Conservation (phyloP, 257 asterid genomes). For the Solanum tarijense region DNA sequence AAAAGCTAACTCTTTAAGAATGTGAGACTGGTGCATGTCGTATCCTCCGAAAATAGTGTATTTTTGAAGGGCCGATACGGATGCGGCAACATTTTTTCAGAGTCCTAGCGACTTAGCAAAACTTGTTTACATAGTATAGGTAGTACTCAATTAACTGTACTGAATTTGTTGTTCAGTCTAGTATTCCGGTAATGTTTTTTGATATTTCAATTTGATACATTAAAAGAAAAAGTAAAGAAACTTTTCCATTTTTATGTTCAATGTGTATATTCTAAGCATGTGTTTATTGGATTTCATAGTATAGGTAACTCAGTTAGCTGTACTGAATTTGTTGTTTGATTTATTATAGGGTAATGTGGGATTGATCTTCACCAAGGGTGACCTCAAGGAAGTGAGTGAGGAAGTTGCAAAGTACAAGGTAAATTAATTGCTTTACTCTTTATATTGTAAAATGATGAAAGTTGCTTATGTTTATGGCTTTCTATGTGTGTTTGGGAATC, state of each 20-base stretch:
- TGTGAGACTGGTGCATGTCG: no score
- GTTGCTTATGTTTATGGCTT: neutral
- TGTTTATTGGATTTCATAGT: neutral
- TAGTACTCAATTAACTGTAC: neutral
- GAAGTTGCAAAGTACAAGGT: constrained; percentile 96
- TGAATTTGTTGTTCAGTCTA: neutral
- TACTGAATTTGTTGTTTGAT: neutral
- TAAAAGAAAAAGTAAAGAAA: no score
- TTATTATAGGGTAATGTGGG: constrained; percentile 85
- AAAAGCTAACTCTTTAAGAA: neutral
- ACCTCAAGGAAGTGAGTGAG: constrained; percentile 93
- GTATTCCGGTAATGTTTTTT: neutral
- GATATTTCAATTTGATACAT: neutral
- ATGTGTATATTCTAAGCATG: neutral
- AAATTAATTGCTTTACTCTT: neutral
- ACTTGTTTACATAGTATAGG: neutral
- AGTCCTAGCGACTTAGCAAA: neutral
- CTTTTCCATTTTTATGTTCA: neutral
- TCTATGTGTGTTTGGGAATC: neutral
- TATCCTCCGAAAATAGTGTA: no score
- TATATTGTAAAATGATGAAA: neutral
- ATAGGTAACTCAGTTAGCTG: neutral
- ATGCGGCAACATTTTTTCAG: neutral
- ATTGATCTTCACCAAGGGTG: constrained; percentile 90
- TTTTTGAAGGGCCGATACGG: no score